phyloP scores from a whole-genome alignment of 306 rosid species.

The Cucurbita argyrosperma region DNA sequence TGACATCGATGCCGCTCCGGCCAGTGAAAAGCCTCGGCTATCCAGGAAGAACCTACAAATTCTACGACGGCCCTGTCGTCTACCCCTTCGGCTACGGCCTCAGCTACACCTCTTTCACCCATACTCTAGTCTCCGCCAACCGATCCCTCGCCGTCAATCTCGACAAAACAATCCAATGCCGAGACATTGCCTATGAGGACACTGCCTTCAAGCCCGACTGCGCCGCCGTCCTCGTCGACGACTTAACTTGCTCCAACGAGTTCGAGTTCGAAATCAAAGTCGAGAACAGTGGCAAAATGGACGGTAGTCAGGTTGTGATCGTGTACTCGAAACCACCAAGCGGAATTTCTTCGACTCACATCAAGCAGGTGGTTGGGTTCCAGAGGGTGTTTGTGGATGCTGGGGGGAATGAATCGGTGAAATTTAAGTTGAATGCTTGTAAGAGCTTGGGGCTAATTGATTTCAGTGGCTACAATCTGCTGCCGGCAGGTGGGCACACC shows the following conservation, averaged over 20 bases:
- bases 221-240: conserved; percentile 10
- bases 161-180: conserved; percentile 4
- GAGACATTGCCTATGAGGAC: neutral
- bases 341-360: conserved; percentile 1
- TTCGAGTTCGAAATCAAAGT: conserved; percentile 8
- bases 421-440: conserved; percentile 8
- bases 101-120: conserved; percentile 18
- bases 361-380: conserved; percentile 22
- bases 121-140: conserved; percentile 1
- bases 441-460: conserved; percentile 17
- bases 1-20: conserved; percentile 21
- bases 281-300: conserved; percentile 1
- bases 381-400: conserved; percentile 12
- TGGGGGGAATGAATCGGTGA: neutral
- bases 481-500: conserved; percentile 16
- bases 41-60: conserved; percentile 24
- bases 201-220: neutral
- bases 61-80: conserved; percentile 18
- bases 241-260: conserved; percentile 3
- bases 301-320: conserved; percentile 12
- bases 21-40: conserved; percentile 15
- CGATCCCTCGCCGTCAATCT: neutral
- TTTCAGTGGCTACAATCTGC: conserved; percentile 3
- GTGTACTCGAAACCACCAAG: conserved; percentile 19
- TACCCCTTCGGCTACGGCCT: conserved; percentile 22